A percentile compares a stretch with the other conserved stretches of the same genome.
phyloP scores from a whole-genome alignment of 1,139 yeast genomes.

The Tardiomyces depauwii region DNA sequence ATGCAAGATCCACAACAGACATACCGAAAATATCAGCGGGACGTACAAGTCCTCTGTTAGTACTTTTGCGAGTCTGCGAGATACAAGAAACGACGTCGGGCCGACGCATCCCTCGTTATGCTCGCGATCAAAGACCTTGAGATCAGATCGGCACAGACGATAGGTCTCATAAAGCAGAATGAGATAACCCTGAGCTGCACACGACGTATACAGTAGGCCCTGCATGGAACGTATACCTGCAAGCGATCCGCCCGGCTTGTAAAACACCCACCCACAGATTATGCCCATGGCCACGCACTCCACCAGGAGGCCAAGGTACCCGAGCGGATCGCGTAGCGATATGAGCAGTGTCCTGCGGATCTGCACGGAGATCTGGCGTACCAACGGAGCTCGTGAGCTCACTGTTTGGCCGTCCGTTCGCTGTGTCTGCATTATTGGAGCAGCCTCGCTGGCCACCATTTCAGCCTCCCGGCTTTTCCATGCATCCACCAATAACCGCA shows the following conservation, averaged over 20 bases:
- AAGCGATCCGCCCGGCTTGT: conserved; percentile 46
- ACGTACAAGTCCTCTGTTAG: conserved; percentile 61
- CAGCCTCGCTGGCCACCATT: neutral
- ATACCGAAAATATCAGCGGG: conserved; percentile 41
- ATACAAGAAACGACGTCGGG: conserved; percentile 53
- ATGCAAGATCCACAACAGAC: no score
- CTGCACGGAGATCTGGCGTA: conserved; percentile 44
- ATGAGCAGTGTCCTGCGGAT: conserved; percentile 45
- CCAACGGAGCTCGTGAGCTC: conserved; percentile 24
- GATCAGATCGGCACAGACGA: conserved; percentile 58
- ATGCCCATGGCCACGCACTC: conserved; percentile 51
- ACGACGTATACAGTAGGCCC: conserved; percentile 52
- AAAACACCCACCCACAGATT: conserved; percentile 68
- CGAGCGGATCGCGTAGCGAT: conserved; percentile 48
- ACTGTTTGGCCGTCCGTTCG: neutral
- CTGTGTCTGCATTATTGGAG: conserved; percentile 1
- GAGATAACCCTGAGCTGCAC: conserved; percentile 58
- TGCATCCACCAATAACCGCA: conserved; percentile 32
- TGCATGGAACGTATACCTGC: conserved; percentile 60
- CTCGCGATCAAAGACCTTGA: conserved; percentile 62
- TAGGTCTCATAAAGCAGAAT: conserved; percentile 64
- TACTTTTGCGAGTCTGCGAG: conserved; percentile 57
- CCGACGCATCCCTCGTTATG: conserved; percentile 60
- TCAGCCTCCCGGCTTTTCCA: conserved; percentile 34
- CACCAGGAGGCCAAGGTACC: conserved; percentile 41